Conservation (phyloP, 305 asterid species). For the Fraxinus angustifolia region DNA sequence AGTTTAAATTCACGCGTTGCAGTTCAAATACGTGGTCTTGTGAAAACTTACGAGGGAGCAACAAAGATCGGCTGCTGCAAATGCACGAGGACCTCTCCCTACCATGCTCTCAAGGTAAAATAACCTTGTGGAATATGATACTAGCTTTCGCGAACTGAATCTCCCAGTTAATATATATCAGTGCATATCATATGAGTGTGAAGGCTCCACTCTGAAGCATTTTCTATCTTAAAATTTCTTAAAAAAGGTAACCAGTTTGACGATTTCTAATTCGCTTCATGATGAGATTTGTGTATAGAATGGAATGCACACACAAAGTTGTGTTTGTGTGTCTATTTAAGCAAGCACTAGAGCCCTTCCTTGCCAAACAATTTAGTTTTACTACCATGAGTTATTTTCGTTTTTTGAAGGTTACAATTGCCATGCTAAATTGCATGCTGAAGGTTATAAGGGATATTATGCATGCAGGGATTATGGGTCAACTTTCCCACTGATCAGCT, state of each 20-base stretch:
- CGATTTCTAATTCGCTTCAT: not conserved
- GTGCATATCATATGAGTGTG: slow-evolving; percentile 1
- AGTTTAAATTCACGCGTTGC: slow-evolving; percentile 50
- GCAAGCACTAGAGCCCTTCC: not conserved
- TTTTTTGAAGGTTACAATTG: slow-evolving; percentile 13
- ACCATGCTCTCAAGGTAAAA: slow-evolving; percentile 79
- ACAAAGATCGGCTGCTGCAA: slow-evolving; percentile 62
- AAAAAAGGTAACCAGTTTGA: not conserved
- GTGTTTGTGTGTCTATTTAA: not conserved
- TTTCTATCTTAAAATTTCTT: not conserved
- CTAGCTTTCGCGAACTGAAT: not conserved
- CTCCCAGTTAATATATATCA: not conserved
- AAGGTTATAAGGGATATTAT: slow-evolving; percentile 15
- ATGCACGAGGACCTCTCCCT: slow-evolving; percentile 75
- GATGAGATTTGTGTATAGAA: not conserved
- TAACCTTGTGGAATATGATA: not conserved
- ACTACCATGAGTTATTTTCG: not conserved
- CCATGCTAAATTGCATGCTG: not conserved
- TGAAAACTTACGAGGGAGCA: slow-evolving; percentile 67
- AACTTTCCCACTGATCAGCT: slow-evolving; percentile 84
- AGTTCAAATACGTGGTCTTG: slow-evolving; percentile 84
- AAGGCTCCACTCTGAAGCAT: not conserved
- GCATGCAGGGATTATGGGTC: slow-evolving; percentile 79
- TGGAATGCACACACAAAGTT: not conserved
- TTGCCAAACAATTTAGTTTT: not conserved